These are phyloP conservation scores for Ophiocordyceps camponoti-saundersi DNA, from an alignment of 2,329 filamentous ascomycete species.

Conservation along the genomic window DNA sequence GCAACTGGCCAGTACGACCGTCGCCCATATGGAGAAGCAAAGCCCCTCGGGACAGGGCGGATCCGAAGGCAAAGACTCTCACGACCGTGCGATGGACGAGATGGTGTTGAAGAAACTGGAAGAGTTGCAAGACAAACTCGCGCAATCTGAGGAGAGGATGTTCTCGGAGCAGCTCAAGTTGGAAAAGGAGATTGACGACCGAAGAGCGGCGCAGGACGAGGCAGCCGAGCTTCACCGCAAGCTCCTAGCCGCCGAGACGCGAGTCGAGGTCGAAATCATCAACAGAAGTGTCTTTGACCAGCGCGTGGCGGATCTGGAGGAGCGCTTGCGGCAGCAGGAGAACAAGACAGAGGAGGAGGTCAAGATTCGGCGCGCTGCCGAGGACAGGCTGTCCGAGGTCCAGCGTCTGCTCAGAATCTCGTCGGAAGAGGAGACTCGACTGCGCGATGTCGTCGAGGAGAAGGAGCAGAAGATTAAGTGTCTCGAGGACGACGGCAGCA, in stretches of 20 bases:
- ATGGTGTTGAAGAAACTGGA: conserved; percentile 35
- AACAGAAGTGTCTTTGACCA: conserved; percentile 40
- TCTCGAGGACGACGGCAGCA: conserved; percentile 36
- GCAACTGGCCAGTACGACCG: conserved; percentile 16
- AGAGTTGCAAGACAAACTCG: conserved; percentile 41
- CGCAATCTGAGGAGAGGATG: conserved; percentile 41
- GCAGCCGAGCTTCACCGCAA: conserved; percentile 35
- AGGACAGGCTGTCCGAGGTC: conserved; percentile 57
- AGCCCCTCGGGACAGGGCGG: conserved; percentile 32
- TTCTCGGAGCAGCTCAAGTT: conserved; percentile 27
- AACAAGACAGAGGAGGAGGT: conserved; percentile 47
- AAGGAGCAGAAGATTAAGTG: conserved; percentile 48
- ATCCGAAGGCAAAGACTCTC: conserved; percentile 28
- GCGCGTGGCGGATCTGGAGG: conserved; percentile 53
- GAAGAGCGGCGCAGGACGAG: conserved; percentile 35
- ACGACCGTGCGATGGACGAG: conserved; percentile 31
- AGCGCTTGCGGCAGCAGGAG: conserved; percentile 47
- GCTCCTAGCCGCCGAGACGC: conserved; percentile 38
- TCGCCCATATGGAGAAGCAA: conserved; percentile 15
- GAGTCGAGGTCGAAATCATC: conserved; percentile 43
- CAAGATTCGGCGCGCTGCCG: conserved; percentile 44
- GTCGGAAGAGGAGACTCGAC: conserved; percentile 54
- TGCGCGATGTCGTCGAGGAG: conserved; percentile 51
- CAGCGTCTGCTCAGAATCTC: conserved; percentile 51
- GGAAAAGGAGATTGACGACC: conserved; percentile 29